Evolutionary conservation across 345 rosid genomes (phyloP).

Genomic region (rapeseed (Brassica napus)): Da-Ae NC_063436.1:27382001-27382500

Average conservation of each 20-base stretch:
- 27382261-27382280: not conserved
- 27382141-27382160: not conserved
- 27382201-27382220: conserved; percentile 4
- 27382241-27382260: not conserved
- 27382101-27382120: not conserved
- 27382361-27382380: not conserved
- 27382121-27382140: not conserved
- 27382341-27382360: not conserved
- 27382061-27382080: not conserved
- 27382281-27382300: not conserved
- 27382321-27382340: not conserved
- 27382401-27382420: conserved; percentile 22
- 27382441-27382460: conserved; percentile 18
- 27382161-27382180: not conserved
- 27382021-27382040: not conserved
- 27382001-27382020: not conserved
- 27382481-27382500: conserved; percentile 29
- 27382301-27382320: not conserved
- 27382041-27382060: not conserved
- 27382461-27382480: conserved; percentile 27
- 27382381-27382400: not conserved
- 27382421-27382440: conserved; percentile 37
- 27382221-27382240: not conserved
- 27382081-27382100: not conserved
- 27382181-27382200: conserved; percentile 8